Percentiles rank a stretch among this genome's conserved stretches.
Conservation (phyloP, 768 basidiomycete genomes). For the Tulasnella sp. region DNA sequence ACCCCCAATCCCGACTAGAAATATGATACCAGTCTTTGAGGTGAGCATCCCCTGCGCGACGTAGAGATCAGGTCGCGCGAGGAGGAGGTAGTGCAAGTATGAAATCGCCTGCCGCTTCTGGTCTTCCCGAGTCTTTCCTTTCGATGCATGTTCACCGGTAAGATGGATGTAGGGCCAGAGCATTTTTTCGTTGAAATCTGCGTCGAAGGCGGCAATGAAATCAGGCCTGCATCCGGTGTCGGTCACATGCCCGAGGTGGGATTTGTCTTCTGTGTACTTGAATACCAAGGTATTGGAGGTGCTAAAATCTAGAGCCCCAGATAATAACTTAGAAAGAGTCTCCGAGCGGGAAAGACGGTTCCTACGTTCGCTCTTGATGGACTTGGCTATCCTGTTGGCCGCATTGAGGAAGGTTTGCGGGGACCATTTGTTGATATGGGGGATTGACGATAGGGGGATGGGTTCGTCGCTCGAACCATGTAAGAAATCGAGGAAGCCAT, state of each 20-base stretch:
- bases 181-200: background rate
- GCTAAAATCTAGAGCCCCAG: background rate
- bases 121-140: slow-evolving; percentile 2
- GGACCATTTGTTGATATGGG: background rate
- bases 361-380: background rate
- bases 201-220: background rate
- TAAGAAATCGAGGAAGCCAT: background rate
- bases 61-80: slow-evolving; percentile 13
- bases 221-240: slow-evolving; percentile 13
- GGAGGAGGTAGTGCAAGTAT: slow-evolving; percentile 14
- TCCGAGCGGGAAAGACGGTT: background rate
- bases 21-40: background rate
- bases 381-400: background rate
- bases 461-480: background rate
- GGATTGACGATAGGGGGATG: background rate
- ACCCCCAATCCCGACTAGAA: slow-evolving; percentile 15
- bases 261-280: background rate
- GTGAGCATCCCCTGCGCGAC: slow-evolving; percentile 1
- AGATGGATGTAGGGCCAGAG: slow-evolving; percentile 12
- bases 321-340: background rate
- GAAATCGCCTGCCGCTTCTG: slow-evolving; percentile 1
- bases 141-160: background rate
- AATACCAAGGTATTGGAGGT: background rate
- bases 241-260: background rate
- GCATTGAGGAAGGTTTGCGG: background rate